Percentiles rank a stretch among this genome's conserved stretches.
Evolutionary conservation across 2,329 filamentous ascomycete species (phyloP).

Genomic region (Paracoccidioides lutzii): DNA sequence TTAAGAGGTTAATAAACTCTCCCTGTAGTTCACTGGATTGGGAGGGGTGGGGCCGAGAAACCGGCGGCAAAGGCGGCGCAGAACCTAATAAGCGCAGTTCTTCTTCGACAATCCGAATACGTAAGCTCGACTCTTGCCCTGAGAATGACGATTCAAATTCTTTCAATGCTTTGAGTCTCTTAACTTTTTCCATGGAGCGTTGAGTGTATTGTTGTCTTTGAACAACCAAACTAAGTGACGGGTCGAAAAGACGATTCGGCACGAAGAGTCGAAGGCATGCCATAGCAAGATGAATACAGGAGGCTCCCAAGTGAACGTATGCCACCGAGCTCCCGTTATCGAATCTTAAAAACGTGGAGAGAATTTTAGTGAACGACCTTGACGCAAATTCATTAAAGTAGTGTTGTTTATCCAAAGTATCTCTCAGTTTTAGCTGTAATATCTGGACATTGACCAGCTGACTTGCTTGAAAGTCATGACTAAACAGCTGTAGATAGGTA

Average conservation of each 20-base stretch:
- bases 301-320: slow-evolving; percentile 38
- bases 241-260: slow-evolving; percentile 77
- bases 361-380: slow-evolving; percentile 18
- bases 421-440: slow-evolving; percentile 12
- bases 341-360: slow-evolving; percentile 14
- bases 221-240: slow-evolving; percentile 49
- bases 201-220: slow-evolving; percentile 48
- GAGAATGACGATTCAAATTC: slow-evolving; percentile 55
- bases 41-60: slow-evolving; percentile 59
- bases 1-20: slow-evolving; percentile 67
- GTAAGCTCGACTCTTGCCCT: slow-evolving; percentile 54
- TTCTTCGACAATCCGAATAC: slow-evolving; percentile 49
- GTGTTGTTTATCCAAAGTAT: slow-evolving; percentile 16
- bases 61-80: slow-evolving; percentile 51
- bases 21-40: slow-evolving; percentile 62
- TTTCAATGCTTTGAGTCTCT: slow-evolving; percentile 47
- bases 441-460: slow-evolving; percentile 10
- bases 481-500: slow-evolving; percentile 11
- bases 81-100: slow-evolving; percentile 53
- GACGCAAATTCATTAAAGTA: slow-evolving; percentile 26
- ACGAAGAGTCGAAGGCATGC: slow-evolving; percentile 68
- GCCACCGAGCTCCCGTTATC: no score
- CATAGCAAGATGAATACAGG: slow-evolving; percentile 65
- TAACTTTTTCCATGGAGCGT: slow-evolving; percentile 42
- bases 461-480: background rate